Evolutionary conservation across 192 early-diverging fungal genomes (phyloP), one percentile per base, ranked within the genome.

Genomic region (Linnemannia elongata): DNA sequence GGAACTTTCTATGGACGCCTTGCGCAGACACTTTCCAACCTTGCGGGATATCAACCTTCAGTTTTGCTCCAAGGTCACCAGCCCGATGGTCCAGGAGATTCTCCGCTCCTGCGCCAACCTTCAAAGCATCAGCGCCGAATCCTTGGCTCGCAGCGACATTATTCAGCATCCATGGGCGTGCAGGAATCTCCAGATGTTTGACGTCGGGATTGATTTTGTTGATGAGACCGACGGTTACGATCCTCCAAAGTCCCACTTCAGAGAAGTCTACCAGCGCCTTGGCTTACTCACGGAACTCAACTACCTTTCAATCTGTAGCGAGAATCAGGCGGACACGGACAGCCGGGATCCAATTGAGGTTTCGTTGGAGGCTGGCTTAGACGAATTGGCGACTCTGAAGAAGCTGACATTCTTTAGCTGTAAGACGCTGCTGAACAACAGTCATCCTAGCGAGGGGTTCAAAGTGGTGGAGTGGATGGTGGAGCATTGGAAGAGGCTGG

Each of bases 21-120:
- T 86, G n/a, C 52, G 63, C 54, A 69, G 70, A 41, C 83, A 86
- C 35, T 86, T 86, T 38, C 60, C 83, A 69, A 80, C 78, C 41
- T 68, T 86, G 42, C 55, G 47, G 35, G 83, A 86, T 17, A 74
- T 86, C 42, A 86, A 80, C 30, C 52, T 86, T 1, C 83, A 86
- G 63, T 60, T 66, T 38, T 52, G 74, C 30, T n/a, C 39, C 9
- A 33, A 33, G 2, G 73, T 72, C 24, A 69, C 27, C 3, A 71
- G 78, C n/a, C 12, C 35, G 12, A 69, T 80, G 68, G 55, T 86
- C 35, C 78, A 80, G 9, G 78, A 86, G 60, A 81, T 81, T 27
- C 9, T 86, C 75, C 24, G 30, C 22, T 80, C 83, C 5, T 86
- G 83, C 42, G 75, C 83, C 20, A 86, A 86, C 12, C 63, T 86